phyloP scores from a whole-genome alignment of 139 green algal species.

The Closterium sp. region DNA sequence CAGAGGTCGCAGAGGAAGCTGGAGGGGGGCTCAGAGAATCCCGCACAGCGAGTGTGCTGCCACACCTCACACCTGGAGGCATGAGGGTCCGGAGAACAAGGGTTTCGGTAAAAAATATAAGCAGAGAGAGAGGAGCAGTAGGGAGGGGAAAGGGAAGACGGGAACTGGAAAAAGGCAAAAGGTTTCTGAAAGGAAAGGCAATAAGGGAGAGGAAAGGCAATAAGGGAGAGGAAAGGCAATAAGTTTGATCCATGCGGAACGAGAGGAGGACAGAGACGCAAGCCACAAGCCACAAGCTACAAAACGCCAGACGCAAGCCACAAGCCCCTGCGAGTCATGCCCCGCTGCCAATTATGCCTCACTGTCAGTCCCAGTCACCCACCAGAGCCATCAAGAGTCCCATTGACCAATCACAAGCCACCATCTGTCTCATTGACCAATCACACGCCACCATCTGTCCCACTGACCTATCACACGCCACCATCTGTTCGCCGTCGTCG shows the following conservation, averaged over 20 bases:
- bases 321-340: no score
- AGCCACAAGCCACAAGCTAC: no score
- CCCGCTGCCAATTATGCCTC: no score
- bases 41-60: constrained; percentile 84
- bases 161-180: neutral
- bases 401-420: neutral
- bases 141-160: neutral
- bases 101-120: no score
- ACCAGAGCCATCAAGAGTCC: neutral
- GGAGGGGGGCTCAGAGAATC: constrained; percentile 59
- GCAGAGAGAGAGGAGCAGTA: neutral
- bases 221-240: neutral
- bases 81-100: no score
- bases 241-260: neutral
- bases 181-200: neutral
- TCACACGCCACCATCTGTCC: constrained; percentile 30
- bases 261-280: no score
- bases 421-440: neutral
- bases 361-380: no score
- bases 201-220: neutral
- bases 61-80: constrained; percentile 69
- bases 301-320: no score
- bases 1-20: neutral
- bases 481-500: constrained; percentile 95
- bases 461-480: constrained; percentile 74